phyloP scores from a whole-genome alignment of 345 rosid species.

The Lepidium africanum region DNA sequence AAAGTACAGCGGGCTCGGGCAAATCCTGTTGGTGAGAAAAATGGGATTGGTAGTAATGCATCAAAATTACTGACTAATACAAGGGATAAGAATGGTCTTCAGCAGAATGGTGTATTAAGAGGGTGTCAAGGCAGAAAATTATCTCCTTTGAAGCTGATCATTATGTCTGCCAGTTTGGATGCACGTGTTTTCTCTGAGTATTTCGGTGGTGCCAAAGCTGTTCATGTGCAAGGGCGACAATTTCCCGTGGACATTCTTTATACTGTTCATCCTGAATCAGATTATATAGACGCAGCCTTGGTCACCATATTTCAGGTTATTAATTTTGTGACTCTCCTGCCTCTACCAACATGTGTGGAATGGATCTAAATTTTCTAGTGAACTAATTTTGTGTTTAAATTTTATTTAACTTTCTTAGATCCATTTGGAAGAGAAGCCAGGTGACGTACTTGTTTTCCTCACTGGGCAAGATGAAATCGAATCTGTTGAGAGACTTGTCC shows the following conservation, averaged over 20 bases:
- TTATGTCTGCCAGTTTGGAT: conserved; percentile 99
- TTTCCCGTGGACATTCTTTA: conserved; percentile 72
- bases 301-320: conserved; percentile 80
- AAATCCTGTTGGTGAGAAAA: conserved; percentile 28
- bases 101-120: conserved; percentile 28
- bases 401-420: conserved; percentile 35
- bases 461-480: conserved; percentile 99
- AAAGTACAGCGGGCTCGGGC: conserved; percentile 55
- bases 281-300: conserved; percentile 75
- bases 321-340: not conserved
- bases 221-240: conserved; percentile 80
- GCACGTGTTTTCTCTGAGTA: conserved; percentile 78
- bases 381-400: not conserved
- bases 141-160: conserved; percentile 65
- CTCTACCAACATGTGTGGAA: not conserved
- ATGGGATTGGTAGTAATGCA: conserved; percentile 21
- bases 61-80: conserved; percentile 14
- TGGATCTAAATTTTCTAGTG: not conserved
- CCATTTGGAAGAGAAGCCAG: conserved; percentile 71
- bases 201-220: conserved; percentile 81
- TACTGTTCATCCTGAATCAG: conserved; percentile 57
- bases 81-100: conserved; percentile 32
- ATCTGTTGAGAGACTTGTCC: conserved; percentile 64
- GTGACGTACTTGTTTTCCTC: conserved; percentile 88
- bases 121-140: conserved; percentile 41